These are phyloP conservation scores for Fraxinus platypoda DNA, from an alignment of 305 asterid species.

Conservation along the genomic window DNA sequence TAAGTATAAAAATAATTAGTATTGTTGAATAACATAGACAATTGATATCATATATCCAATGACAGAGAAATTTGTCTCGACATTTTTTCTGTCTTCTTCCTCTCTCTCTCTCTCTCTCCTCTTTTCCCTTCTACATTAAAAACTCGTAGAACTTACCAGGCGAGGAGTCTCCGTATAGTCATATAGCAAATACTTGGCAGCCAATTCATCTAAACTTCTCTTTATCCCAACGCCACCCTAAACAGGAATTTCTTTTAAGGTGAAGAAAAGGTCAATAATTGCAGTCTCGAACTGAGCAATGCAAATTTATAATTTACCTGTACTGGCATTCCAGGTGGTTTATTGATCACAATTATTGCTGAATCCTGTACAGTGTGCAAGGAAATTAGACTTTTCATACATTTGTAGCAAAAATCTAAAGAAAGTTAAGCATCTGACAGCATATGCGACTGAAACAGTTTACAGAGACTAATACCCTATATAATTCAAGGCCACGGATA, in stretches of 20 bases:
- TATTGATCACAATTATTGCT: constrained; percentile 73
- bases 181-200: constrained; percentile 75
- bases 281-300: constrained; percentile 17
- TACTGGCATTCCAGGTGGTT: constrained; percentile 94
- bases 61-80: neutral
- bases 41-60: neutral
- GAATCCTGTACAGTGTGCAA: constrained; percentile 47
- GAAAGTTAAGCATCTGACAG: neutral
- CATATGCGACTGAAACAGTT: constrained; percentile 5
- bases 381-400: constrained; percentile 21
- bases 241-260: constrained; percentile 16
- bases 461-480: constrained; percentile 49
- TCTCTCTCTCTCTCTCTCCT: neutral
- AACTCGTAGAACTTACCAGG: constrained; percentile 57
- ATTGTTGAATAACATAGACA: neutral
- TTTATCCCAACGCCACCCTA: constrained; percentile 90
- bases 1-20: neutral
- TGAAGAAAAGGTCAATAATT: constrained; percentile 16
- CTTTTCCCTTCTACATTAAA: neutral
- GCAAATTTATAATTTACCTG: constrained; percentile 52
- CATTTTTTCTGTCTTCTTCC: neutral
- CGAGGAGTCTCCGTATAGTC: constrained; percentile 76
- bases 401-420: constrained; percentile 12
- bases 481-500: constrained; percentile 63
- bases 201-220: constrained; percentile 83